A percentile compares a stretch with the other conserved stretches of the same genome.
Conservation (phyloP, 257 asterid genomes). For the Solanum etuberosum region DNA sequence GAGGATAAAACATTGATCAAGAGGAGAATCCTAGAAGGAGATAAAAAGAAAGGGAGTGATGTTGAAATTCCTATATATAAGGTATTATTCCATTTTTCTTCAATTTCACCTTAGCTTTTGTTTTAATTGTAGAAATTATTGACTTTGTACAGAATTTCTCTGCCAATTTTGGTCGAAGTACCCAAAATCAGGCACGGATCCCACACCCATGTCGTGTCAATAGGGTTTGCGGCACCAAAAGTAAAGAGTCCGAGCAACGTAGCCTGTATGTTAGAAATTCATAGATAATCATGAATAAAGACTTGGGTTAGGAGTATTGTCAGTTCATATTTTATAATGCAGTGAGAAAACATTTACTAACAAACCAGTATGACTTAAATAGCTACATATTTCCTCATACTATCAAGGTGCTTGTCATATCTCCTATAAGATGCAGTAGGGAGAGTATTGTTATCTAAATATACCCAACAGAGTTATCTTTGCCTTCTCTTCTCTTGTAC, state of each 20-base stretch:
- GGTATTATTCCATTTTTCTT: neutral
- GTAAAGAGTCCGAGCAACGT: neutral
- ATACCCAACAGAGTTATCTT: too few relatives aligned
- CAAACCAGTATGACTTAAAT: neutral
- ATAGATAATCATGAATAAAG: neutral
- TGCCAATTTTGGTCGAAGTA: neutral
- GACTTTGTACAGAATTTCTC: neutral
- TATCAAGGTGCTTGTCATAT: neutral
- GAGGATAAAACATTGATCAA: neutral
- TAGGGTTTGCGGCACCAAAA: neutral
- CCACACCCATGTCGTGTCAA: neutral
- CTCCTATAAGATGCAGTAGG: neutral
- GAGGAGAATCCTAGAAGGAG: neutral
- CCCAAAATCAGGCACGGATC: neutral
- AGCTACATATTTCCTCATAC: neutral
- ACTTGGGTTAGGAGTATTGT: neutral
- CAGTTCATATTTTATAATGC: neutral
- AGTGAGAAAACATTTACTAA: neutral
- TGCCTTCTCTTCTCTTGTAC: neutral
- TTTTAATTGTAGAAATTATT: too few relatives aligned
- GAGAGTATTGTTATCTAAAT: too few relatives aligned
- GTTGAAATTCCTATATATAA: neutral
- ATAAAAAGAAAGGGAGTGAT: neutral
- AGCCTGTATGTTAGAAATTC: neutral
- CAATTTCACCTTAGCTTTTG: neutral